Percentiles rank a stretch among this genome's conserved stretches.
Conservation (phyloP, 495 filamentous ascomycete species). For the Daldinia childiae region DNA sequence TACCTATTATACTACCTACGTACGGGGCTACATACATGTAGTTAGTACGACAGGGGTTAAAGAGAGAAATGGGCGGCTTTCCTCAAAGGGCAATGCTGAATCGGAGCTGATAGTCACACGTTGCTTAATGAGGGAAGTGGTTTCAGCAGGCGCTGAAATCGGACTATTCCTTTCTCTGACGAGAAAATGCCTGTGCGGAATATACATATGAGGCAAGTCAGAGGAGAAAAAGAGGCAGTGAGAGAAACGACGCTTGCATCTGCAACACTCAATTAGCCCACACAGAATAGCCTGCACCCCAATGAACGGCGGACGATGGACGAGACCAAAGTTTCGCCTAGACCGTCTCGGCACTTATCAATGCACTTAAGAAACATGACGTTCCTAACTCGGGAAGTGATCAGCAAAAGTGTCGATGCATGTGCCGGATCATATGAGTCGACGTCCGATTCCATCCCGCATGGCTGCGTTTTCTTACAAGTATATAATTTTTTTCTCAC, state of each 20-base stretch:
- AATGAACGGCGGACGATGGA: constrained; percentile 34
- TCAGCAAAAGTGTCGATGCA: constrained; percentile 38
- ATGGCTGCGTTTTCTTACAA: constrained; percentile 18
- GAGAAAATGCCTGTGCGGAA: constrained; percentile 18
- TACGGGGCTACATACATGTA: not conserved
- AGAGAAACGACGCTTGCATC: constrained; percentile 34
- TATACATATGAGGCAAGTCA: constrained; percentile 27
- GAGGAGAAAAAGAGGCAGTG: constrained; percentile 7
- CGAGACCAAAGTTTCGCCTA: constrained; percentile 36
- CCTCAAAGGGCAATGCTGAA: constrained; percentile 28
- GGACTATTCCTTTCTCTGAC: constrained; percentile 15
- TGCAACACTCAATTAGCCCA: constrained; percentile 41
- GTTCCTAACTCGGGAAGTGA: constrained; percentile 41
- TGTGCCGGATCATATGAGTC: constrained; percentile 45
- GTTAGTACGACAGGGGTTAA: not conserved
- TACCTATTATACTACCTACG: no score
- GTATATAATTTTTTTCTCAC: not conserved
- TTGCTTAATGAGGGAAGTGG: constrained; percentile 41
- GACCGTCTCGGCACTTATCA: constrained; percentile 44
- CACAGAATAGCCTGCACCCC: constrained; percentile 40
- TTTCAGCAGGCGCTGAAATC: constrained; percentile 42
- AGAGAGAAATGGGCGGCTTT: constrained; percentile 30
- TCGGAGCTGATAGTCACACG: constrained; percentile 23
- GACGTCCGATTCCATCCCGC: constrained; percentile 38
- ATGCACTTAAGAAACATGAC: constrained; percentile 47